These are phyloP conservation scores for Blastobotrys arbuscula DNA, from an alignment of 1,139 yeast species.

Conservation along the genomic window DNA sequence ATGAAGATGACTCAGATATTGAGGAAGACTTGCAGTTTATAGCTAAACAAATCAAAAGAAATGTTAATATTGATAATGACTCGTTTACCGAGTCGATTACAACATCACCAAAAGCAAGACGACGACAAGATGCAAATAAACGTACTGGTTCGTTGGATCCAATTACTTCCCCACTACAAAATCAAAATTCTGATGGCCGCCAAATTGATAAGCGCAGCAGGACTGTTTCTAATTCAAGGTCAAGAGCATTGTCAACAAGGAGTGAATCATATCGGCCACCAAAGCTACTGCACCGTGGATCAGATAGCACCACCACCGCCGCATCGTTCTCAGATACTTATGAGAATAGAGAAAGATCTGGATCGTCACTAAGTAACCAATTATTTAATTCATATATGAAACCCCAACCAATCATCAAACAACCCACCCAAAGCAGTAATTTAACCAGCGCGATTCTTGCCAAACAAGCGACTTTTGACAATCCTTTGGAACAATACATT, in stretches of 20 bases:
- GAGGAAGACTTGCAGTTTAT: slow-evolving; percentile 35
- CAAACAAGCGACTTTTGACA: slow-evolving; percentile 29
- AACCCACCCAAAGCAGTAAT: slow-evolving; percentile 16
- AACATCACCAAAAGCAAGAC: slow-evolving; percentile 21
- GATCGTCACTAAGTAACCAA: not conserved
- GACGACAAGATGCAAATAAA: slow-evolving; percentile 13
- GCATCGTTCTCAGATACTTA: not conserved
- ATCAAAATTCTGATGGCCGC: not conserved
- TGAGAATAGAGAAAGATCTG: slow-evolving; percentile 5
- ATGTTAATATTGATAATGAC: slow-evolving; percentile 17
- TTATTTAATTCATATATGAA: not conserved
- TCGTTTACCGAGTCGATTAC: slow-evolving; percentile 16
- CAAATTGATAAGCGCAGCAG: not conserved
- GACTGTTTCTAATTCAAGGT: slow-evolving; percentile 3
- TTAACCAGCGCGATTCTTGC: slow-evolving; percentile 31
- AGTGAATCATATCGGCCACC: slow-evolving; percentile 12
- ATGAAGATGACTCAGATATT: slow-evolving; percentile 36
- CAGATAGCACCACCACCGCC: slow-evolving; percentile 4
- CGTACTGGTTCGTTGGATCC: slow-evolving; percentile 22
- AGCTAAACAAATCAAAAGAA: slow-evolving; percentile 27
- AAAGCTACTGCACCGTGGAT: slow-evolving; percentile 6
- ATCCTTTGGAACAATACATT: slow-evolving; percentile 40
- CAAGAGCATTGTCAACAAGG: slow-evolving; percentile 12
- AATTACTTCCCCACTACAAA: not conserved
- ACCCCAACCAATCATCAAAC: slow-evolving; percentile 8